Evolutionary conservation across 495 filamentous ascomycete species (phyloP).

Genomic region (Penicillium simplicissimum): DNA sequence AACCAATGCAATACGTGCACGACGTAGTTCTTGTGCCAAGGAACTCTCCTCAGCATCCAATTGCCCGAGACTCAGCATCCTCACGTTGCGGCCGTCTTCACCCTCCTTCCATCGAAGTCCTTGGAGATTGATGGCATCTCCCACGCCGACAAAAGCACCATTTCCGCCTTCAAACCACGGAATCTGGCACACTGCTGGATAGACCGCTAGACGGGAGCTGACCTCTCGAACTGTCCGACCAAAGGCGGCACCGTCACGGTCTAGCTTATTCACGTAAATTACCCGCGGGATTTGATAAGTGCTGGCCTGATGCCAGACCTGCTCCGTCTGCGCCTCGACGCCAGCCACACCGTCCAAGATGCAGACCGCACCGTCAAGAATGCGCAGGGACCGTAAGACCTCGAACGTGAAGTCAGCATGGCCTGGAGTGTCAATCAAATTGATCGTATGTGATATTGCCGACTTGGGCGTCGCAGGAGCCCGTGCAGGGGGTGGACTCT

Average conservation of each 20-base stretch:
- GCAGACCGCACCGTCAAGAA: slow-evolving; percentile 93
- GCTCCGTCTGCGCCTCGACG: slow-evolving; percentile 96
- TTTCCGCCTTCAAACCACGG: slow-evolving; percentile 83
- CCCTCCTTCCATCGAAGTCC: slow-evolving; percentile 57
- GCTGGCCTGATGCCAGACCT: slow-evolving; percentile 91
- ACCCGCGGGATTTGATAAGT: slow-evolving; percentile 83
- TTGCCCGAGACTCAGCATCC: slow-evolving; percentile 49
- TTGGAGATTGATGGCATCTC: slow-evolving; percentile 70
- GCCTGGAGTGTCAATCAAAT: slow-evolving; percentile 95
- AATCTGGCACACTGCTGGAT: slow-evolving; percentile 91
- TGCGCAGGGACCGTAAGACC: slow-evolving; percentile 86
- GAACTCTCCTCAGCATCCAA: slow-evolving; percentile 52
- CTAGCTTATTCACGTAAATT: slow-evolving; percentile 93
- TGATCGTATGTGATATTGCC: slow-evolving; percentile 67
- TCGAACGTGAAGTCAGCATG: slow-evolving; percentile 99
- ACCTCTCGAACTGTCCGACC: slow-evolving; percentile 82
- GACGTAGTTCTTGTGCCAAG: slow-evolving; percentile 69
- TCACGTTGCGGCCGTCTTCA: slow-evolving; percentile 65
- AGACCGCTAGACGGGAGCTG: slow-evolving; percentile 72
- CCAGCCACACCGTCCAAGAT: slow-evolving; percentile 96
- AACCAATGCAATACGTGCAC: slow-evolving; percentile 74
- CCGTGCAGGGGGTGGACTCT: slow-evolving; percentile 16
- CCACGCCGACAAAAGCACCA: slow-evolving; percentile 75
- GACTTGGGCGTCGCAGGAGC: slow-evolving; percentile 34
- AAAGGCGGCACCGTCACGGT: slow-evolving; percentile 92